These are phyloP conservation scores for Passiflora organensis DNA, from an alignment of 345 rosid species.

Conservation along the genomic window DNA sequence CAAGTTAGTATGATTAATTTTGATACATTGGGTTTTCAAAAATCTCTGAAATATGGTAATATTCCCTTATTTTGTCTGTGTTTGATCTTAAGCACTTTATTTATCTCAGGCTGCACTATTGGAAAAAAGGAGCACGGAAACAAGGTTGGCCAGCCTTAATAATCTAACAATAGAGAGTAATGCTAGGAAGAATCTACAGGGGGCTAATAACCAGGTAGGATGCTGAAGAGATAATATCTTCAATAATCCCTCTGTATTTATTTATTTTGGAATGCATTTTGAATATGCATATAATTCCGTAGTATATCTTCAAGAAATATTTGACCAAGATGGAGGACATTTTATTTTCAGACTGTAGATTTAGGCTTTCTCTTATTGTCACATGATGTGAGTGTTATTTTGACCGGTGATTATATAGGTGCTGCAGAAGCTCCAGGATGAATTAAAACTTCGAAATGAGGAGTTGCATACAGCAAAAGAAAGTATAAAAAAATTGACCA, in stretches of 20 bases:
- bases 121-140: constrained; percentile 62
- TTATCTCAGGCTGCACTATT: constrained; percentile 41
- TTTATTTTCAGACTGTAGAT: background rate
- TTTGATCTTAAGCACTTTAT: no score
- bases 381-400: constrained; percentile 6
- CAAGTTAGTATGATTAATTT: constrained; percentile 40
- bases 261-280: background rate
- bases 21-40: constrained; percentile 1
- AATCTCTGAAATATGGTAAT: background rate
- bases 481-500: constrained; percentile 38
- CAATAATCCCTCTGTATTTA: no score
- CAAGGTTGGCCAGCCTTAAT: constrained; percentile 42
- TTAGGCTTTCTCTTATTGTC: background rate
- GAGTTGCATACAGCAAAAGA: constrained; percentile 54
- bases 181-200: constrained; percentile 36
- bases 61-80: constrained; percentile 14
- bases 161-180: constrained; percentile 36
- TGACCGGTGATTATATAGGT: constrained; percentile 34
- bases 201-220: constrained; percentile 54
- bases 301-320: background rate
- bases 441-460: constrained; percentile 52
- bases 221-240: background rate
- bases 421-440: constrained; percentile 53
- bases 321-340: no score
- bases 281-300: no score